These are phyloP conservation scores for Colletotrichum lindemuthianum DNA, from an alignment of 2,329 filamentous ascomycete species.

Conservation along the genomic window DNA sequence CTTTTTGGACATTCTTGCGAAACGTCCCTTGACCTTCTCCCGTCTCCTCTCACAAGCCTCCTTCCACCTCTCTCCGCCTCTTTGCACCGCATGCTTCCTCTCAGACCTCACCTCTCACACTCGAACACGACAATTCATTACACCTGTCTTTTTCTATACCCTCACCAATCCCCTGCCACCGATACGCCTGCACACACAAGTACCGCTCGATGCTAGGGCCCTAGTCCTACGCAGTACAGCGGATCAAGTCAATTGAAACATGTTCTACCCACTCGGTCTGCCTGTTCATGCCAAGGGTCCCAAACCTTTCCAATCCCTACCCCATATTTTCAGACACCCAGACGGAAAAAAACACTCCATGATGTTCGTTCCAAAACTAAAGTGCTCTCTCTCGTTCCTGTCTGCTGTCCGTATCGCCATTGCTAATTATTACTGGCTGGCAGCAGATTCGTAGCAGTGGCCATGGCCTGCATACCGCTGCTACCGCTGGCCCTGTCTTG, in stretches of 20 bases:
- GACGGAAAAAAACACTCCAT: not conserved
- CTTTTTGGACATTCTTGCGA: slow-evolving; percentile 40
- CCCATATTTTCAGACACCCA: not conserved
- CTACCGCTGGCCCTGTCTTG: slow-evolving; percentile 25
- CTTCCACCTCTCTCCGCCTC: not conserved
- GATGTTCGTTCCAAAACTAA: slow-evolving; percentile 1
- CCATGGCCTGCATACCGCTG: not conserved
- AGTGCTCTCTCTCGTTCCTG: not conserved
- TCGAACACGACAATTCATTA: not conserved
- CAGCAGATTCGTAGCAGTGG: not conserved
- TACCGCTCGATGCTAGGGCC: slow-evolving; percentile 7
- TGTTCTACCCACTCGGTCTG: slow-evolving; percentile 28
- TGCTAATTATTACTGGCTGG: slow-evolving; percentile 9
- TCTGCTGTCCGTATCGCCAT: slow-evolving; percentile 1
- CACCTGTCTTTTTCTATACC: slow-evolving; percentile 11
- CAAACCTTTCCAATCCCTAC: slow-evolving; percentile 22
- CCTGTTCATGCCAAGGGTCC: slow-evolving; percentile 13
- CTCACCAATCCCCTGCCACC: slow-evolving; percentile 1
- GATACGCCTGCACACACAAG: not conserved
- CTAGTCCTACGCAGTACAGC: slow-evolving; percentile 19
- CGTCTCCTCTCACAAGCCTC: slow-evolving; percentile 8
- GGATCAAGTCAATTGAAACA: slow-evolving; percentile 33
- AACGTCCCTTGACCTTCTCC: slow-evolving; percentile 31
- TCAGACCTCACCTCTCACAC: slow-evolving; percentile 8
- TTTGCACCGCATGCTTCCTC: too few species aligned